Evolutionary conservation across 2,329 filamentous ascomycete genomes (phyloP), one percentile per base, ranked within the genome.

Genomic region (Aquanectria penicillioides): DNA sequence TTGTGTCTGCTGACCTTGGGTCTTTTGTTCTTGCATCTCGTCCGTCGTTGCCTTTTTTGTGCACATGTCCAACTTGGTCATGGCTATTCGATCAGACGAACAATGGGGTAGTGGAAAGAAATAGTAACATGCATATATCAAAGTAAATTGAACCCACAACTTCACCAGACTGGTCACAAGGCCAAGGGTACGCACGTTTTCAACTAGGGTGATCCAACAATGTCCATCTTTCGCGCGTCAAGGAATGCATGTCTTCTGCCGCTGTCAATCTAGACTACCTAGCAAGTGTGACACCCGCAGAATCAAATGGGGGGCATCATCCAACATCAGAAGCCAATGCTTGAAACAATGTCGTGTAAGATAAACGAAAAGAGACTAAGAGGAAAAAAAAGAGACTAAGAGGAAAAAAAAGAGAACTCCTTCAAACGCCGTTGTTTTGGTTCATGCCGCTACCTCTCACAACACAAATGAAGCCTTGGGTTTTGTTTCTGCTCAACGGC

Each of bases 381-480:
- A 33, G 31, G 22, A n/a, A 25, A 47, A 36, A 34, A 33, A 26
- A 47, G 18, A 25, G 6, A 28, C n/a, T 28, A 44, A 25, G 10
- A 15, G 25, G 38, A 47, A 33, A 38, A 50, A 29, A 41, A 36
- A 43, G 36, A 40, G 43, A 57, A 50, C 54, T 46, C 54, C 47
- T 47, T 26, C 40, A 51, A 52, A 50, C 54, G 54, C 54, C 54
- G 28, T 15, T 22, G 33, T 38, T n/a, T 38, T 46, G 28, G 20
- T 57, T 26, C 25, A 31, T 40, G 31, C 25, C 50, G 13, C 18
- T 34, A 38, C 37, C 37, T 29, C 46, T 26, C 23, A 26, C 20
- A n/a, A 29, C 46, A 12, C 37, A 43, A 44, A 49, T 37, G 37
- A 31, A 50, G 46, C 43, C 37, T 48, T 36, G 20, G 17, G 31